Evolutionary conservation across 768 basidiomycete species (phyloP), one percentile per base, ranked within the genome.

Genomic region (Pleurotus citrinopileatus): DNA sequence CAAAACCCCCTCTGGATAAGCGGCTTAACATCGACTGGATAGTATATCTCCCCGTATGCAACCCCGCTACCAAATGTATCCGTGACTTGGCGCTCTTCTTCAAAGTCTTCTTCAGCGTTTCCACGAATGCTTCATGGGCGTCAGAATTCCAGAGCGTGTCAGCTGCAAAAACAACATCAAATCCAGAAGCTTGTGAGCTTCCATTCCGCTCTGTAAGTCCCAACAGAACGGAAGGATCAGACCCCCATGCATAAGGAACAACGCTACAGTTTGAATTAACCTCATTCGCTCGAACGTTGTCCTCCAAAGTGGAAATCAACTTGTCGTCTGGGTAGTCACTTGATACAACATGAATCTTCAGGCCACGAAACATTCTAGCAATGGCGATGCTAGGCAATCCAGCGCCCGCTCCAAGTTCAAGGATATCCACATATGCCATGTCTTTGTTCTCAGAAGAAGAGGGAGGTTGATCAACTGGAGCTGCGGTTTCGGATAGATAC

Each of bases 71-170:
- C n/a, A 91, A 62, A 61, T 89, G 77, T 44, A 82, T 63, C 8
- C 86, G 79, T 26, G 88, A 70, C 34, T 70, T 57, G 1, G 67
- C 53, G 8, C 69, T 63, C 47, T 63, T 76, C 45, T 67, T 71
- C 28, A 90, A 72, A 15, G 79, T 79, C 56, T 59, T 53, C 40
- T 67, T 67, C 13, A 91, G 69, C 3, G 85, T 77, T 4, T 74
- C 64, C 32, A 88, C 67, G 51, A 89, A 82, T 8, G 75, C 58
- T 0, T 45, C 57, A 59, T 91, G 89, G 2, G 77, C 58, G 20
- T 82, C 81, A 3, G 84, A 66, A 61, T 90, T 87, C 90, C 89
- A 91, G 1, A 92, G 68, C 26, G 88, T 90, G 62, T 91, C 90
- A 10, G 89, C 84, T 0, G 88, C 87, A 20, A 90, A 57, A 27